These are phyloP conservation scores for Escovopsis sp. DNA, from an alignment of 2,329 filamentous ascomycete species.

Conservation along the genomic window DNA sequence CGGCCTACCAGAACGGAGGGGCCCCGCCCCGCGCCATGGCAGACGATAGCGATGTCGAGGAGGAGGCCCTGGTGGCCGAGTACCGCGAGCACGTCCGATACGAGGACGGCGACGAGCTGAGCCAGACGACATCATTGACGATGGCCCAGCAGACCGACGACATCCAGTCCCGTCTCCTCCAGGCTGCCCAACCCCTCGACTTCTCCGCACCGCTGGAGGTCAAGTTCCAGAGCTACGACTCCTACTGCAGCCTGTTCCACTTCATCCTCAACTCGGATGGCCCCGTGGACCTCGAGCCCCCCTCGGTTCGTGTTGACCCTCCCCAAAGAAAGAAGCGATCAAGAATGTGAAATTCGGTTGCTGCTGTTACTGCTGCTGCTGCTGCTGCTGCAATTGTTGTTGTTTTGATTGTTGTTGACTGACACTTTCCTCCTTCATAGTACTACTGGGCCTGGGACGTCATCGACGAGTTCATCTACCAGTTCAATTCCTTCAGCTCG, in stretches of 20 bases:
- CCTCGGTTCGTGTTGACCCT: constrained; percentile 80
- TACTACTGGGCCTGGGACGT: constrained; percentile 99
- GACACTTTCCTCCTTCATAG: constrained; percentile 27
- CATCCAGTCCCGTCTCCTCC: constrained; percentile 79
- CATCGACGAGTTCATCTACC: constrained; percentile 99
- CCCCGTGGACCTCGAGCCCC: constrained; percentile 92
- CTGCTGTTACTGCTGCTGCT: no score
- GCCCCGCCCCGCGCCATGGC: constrained; percentile 45
- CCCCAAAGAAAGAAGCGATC: no score
- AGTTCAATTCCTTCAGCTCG: constrained; percentile 98
- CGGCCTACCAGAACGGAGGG: constrained; percentile 45
- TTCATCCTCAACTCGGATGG: constrained; percentile 98
- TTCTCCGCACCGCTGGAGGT: constrained; percentile 91
- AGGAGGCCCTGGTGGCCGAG: constrained; percentile 89
- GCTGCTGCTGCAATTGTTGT: no score
- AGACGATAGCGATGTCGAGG: constrained; percentile 87
- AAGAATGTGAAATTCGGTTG: no score
- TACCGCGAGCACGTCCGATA: constrained; percentile 95
- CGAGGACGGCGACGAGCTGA: constrained; percentile 69
- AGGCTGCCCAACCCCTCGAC: constrained; percentile 87
- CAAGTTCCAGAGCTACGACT: constrained; percentile 98
- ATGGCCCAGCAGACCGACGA: constrained; percentile 70
- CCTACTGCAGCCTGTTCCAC: constrained; percentile 98
- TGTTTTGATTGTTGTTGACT: not conserved
- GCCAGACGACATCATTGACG: constrained; percentile 53